Percentiles rank a stretch among this genome's conserved stretches.
phyloP scores from a whole-genome alignment of 163 green algal species.

The Botryococcus braunii region DNA sequence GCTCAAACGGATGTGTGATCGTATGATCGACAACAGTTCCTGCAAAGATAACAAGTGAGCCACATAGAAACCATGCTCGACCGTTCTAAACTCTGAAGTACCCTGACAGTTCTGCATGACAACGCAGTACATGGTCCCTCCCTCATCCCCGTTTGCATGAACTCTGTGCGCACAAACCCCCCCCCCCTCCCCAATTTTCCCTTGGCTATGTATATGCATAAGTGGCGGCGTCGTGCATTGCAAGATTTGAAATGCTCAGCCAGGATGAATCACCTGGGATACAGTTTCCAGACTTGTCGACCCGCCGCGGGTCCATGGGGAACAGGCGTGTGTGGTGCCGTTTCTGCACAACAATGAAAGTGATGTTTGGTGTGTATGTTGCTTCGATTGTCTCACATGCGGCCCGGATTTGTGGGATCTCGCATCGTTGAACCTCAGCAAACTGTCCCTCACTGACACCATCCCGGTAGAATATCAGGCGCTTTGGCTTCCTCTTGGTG shows the following conservation, averaged over 20 bases:
- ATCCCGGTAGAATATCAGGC: slow-evolving; percentile 65
- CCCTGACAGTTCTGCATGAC: background rate
- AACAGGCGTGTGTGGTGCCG: slow-evolving; percentile 77
- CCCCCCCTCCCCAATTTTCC: too few species aligned
- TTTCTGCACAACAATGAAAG: slow-evolving; percentile 72
- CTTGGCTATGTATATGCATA: background rate
- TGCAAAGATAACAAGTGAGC: slow-evolving; percentile 11
- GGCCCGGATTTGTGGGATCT: slow-evolving; percentile 20
- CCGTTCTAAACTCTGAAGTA: background rate
- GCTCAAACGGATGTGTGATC: slow-evolving; percentile 58
- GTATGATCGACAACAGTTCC: slow-evolving; percentile 66
- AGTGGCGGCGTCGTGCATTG: background rate
- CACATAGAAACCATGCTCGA: background rate
- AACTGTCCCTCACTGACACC: slow-evolving; percentile 40
- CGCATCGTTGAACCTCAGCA: slow-evolving; percentile 21
- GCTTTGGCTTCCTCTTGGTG: slow-evolving; percentile 41
- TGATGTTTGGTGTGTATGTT: background rate
- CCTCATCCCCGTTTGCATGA: background rate
- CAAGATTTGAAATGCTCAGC: background rate
- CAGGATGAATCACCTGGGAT: slow-evolving; percentile 22
- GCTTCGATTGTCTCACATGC: background rate
- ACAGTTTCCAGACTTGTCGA: slow-evolving; percentile 39
- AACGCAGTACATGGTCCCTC: background rate
- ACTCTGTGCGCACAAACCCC: too few species aligned
- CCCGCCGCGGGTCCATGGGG: slow-evolving; percentile 19